Conservation (phyloP, 2,329 filamentous ascomycete species). For the Periconia sp. region DNA sequence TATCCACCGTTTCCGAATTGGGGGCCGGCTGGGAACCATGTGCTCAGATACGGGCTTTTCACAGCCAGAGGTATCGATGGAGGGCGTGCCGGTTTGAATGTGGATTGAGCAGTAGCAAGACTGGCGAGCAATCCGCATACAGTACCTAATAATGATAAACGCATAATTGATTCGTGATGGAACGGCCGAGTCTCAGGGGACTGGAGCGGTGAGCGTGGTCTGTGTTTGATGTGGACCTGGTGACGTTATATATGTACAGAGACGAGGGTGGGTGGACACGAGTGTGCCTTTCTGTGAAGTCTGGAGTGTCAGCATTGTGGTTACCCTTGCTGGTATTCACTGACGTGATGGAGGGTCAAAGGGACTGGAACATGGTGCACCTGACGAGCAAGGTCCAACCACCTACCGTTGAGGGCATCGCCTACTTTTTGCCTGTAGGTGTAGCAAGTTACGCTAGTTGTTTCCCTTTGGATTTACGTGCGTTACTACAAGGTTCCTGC, state of each 20-base stretch:
- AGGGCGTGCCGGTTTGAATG: conserved; percentile 65
- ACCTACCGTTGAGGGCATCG: conserved; percentile 4
- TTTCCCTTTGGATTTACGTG: neutral
- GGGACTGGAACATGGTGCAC: conserved; percentile 7
- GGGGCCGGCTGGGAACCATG: conserved; percentile 66
- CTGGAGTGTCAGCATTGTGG: neutral
- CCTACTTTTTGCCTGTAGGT: neutral
- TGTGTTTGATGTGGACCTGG: neutral
- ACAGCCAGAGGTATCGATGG: conserved; percentile 73
- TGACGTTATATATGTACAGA: neutral
- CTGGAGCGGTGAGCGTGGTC: neutral
- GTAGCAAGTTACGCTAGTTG: neutral
- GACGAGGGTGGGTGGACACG: neutral
- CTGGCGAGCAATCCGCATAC: conserved; percentile 18
- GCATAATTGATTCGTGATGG: conserved; percentile 21
- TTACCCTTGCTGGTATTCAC: neutral
- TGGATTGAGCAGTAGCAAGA: conserved; percentile 44
- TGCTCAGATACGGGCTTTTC: conserved; percentile 72
- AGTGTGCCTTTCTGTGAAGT: neutral
- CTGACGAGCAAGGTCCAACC: conserved; percentile 10
- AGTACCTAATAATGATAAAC: conserved; percentile 14
- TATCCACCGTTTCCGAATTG: conserved; percentile 66
- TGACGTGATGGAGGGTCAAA: neutral
- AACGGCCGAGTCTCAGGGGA: neutral
- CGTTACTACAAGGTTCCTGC: neutral